Percentiles rank a stretch among this genome's conserved stretches.
Evolutionary conservation across 768 basidiomycete genomes (phyloP).

Genomic region (Tricholoma bakamatsutake): DNA sequence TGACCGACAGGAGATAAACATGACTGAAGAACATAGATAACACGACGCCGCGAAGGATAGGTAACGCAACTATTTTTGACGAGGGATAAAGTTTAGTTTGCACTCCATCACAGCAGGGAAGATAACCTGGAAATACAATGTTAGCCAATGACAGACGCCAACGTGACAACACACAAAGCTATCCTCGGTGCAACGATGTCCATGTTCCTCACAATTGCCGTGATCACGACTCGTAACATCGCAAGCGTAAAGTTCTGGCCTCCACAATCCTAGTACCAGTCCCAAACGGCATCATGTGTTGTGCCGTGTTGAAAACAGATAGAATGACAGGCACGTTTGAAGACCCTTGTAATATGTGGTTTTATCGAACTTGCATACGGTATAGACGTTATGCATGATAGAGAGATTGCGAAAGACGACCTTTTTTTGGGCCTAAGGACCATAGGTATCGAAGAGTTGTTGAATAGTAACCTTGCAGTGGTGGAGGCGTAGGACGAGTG

Average conservation of each 20-base stretch:
- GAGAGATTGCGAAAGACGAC: no score
- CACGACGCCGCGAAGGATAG: slow-evolving; percentile 5
- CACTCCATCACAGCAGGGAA: slow-evolving; percentile 77
- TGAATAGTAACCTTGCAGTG: no score
- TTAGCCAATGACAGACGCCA: background rate
- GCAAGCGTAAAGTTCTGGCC: slow-evolving; percentile 72
- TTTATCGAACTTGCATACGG: no score
- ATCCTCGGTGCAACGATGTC: slow-evolving; percentile 61
- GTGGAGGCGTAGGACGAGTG: no score
- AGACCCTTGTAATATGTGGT: no score
- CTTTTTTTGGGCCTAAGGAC: no score
- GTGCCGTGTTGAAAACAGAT: slow-evolving; percentile 56
- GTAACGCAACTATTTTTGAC: slow-evolving; percentile 32
- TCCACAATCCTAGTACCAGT: slow-evolving; percentile 71
- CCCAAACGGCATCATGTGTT: slow-evolving; percentile 76
- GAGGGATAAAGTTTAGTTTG: slow-evolving; percentile 60
- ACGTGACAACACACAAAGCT: slow-evolving; percentile 56
- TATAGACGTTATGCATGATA: no score
- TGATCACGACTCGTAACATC: slow-evolving; percentile 56
- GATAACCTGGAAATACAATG: slow-evolving; percentile 44
- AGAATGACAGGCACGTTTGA: no score
- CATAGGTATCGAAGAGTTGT: no score
- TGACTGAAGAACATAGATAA: slow-evolving; percentile 4
- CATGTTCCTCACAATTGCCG: slow-evolving; percentile 60
- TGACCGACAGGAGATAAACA: background rate